Evolutionary conservation across 108 stramenopile species (phyloP).

Genomic region (Cyclotella kingstonii): DNA sequence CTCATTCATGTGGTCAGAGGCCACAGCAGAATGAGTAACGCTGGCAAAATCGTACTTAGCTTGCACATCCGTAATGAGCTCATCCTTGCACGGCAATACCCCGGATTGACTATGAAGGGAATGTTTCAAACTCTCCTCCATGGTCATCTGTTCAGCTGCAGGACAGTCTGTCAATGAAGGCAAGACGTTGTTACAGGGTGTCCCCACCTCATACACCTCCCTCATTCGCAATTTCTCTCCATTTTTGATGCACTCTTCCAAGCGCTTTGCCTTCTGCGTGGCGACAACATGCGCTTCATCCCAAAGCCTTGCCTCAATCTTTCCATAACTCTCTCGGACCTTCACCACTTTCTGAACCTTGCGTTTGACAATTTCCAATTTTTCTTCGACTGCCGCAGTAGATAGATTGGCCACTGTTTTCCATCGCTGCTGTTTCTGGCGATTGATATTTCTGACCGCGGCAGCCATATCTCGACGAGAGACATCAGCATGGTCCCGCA

Average conservation of each 20-base stretch:
- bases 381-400: constrained; percentile 51
- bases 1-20: no score
- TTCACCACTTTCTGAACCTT: constrained; percentile 11
- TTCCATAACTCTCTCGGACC: constrained; percentile 3
- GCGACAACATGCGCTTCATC: constrained; percentile 34
- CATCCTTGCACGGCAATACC: no score
- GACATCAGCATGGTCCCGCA: constrained; percentile 57
- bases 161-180: constrained; percentile 3
- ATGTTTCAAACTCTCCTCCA: neutral
- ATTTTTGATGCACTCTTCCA: constrained; percentile 27
- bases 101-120: neutral
- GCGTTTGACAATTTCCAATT: constrained; percentile 31
- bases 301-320: constrained; percentile 32
- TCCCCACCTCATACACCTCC: constrained; percentile 28
- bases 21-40: no score
- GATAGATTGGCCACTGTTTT: constrained; percentile 66
- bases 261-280: constrained; percentile 27
- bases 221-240: constrained; percentile 26
- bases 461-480: constrained; percentile 58
- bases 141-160: neutral
- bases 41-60: no score
- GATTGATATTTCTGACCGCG: constrained; percentile 57
- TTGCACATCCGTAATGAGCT: no score
- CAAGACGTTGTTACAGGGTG: constrained; percentile 11
- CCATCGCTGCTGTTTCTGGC: constrained; percentile 61